These are phyloP conservation scores for Candida insectorum DNA, from an alignment of 805 yeast species.

Conservation along the genomic window DNA sequence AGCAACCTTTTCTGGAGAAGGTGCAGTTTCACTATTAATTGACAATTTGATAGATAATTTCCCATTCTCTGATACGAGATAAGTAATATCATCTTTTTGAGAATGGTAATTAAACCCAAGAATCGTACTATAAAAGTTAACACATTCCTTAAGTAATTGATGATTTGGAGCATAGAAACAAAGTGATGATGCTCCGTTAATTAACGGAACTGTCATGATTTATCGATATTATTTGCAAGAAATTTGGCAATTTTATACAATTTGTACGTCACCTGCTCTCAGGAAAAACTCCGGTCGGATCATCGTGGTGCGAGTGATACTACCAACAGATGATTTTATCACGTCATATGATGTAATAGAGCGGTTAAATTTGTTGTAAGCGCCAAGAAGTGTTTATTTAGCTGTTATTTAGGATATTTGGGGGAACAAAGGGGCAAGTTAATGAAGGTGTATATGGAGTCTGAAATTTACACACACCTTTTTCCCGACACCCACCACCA, in stretches of 20 bases:
- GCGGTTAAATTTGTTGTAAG: too few relatives aligned
- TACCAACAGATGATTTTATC: background rate
- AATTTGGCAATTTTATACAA: too few relatives aligned
- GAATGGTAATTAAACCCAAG: slow-evolving; percentile 28
- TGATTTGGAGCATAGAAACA: slow-evolving; percentile 51
- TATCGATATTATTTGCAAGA: background rate
- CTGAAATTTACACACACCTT: too few relatives aligned
- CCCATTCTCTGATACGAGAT: slow-evolving; percentile 21
- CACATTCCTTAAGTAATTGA: slow-evolving; percentile 42
- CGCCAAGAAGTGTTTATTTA: too few relatives aligned
- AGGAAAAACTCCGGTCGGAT: slow-evolving; percentile 3
- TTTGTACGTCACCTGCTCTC: slow-evolving; percentile 6
- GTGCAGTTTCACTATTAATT: slow-evolving; percentile 14
- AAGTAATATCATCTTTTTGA: slow-evolving; percentile 15
- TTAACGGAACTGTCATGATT: slow-evolving; percentile 33
- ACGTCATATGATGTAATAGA: slow-evolving; percentile 2
- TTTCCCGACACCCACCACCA: background rate
- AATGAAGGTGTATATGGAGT: too few relatives aligned
- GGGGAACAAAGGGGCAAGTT: too few relatives aligned
- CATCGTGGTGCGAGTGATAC: slow-evolving; percentile 5
- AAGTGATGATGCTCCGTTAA: slow-evolving; percentile 56
- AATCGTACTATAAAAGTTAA: slow-evolving; percentile 54
- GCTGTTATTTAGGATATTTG: too few relatives aligned
- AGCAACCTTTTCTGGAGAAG: slow-evolving; percentile 16
- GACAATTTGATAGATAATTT: slow-evolving; percentile 19